Conservation (phyloP, 768 basidiomycete species). For the Mycena latifolia region DNA sequence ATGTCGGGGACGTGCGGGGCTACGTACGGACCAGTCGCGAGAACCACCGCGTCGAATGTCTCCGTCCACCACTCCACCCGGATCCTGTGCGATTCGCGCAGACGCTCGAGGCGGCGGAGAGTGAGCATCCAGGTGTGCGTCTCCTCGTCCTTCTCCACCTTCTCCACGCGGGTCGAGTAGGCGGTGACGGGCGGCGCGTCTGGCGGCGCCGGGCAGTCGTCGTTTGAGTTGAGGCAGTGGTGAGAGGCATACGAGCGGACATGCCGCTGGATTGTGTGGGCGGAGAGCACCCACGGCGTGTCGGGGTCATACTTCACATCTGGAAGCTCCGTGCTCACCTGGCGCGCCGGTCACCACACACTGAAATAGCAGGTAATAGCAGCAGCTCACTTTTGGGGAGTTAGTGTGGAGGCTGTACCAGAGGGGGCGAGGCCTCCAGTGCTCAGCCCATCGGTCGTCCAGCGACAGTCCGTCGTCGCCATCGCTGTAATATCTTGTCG, state of each 20-base stretch:
- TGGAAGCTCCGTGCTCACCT: slow-evolving; percentile 31
- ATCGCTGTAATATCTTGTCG: slow-evolving; percentile 18
- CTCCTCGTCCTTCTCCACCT: slow-evolving; percentile 16
- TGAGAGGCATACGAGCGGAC: slow-evolving; percentile 30
- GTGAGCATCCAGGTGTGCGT: slow-evolving; percentile 26
- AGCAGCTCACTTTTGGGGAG: slow-evolving; percentile 16
- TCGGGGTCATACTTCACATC: slow-evolving; percentile 22
- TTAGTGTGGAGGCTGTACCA: slow-evolving; percentile 24
- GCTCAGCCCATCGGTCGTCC: slow-evolving; percentile 19
- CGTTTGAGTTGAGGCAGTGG: slow-evolving; percentile 26
- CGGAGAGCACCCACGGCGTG: slow-evolving; percentile 20
- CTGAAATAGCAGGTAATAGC: too few species aligned
- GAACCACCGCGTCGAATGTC: slow-evolving; percentile 25
- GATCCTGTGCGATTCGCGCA: slow-evolving; percentile 23
- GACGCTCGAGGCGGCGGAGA: slow-evolving; percentile 23
- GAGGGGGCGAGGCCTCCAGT: slow-evolving; percentile 27
- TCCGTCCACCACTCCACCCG: slow-evolving; percentile 30
- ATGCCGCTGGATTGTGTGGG: slow-evolving; percentile 22
- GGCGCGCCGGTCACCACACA: too few species aligned
- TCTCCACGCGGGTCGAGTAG: slow-evolving; percentile 29
- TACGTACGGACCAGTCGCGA: slow-evolving; percentile 17
- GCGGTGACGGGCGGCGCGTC: slow-evolving; percentile 8
- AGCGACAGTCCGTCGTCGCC: slow-evolving; percentile 23
- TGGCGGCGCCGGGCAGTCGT: slow-evolving; percentile 11
- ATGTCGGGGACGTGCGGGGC: slow-evolving; percentile 28